These are phyloP conservation scores for Stephania yunnanensis DNA, from an alignment of 164 flowering plant species.

Conservation along the genomic window DNA sequence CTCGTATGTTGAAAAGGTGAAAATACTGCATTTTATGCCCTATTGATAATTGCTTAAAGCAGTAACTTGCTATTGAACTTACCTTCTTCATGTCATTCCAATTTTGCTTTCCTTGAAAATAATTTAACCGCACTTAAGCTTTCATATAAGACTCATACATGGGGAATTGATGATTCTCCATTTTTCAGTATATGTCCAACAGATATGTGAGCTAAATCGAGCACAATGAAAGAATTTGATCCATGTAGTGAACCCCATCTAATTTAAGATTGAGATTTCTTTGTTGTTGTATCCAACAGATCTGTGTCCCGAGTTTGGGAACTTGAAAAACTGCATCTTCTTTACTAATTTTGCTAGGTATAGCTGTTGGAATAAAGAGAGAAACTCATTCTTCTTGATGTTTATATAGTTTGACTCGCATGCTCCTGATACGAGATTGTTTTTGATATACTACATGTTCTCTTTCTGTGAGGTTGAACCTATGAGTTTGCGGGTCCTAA, in stretches of 20 bases:
- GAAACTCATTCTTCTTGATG: background rate
- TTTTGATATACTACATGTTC: background rate
- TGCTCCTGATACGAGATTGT: background rate
- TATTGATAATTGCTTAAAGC: background rate
- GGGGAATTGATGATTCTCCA: background rate
- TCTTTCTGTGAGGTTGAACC: background rate
- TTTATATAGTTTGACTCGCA: background rate
- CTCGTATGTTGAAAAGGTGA: slow-evolving; percentile 75
- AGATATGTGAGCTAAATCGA: background rate
- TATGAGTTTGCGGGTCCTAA: background rate
- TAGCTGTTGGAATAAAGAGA: too few species aligned
- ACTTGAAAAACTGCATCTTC: too few species aligned
- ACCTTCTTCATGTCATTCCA: background rate
- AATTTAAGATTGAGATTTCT: too few species aligned
- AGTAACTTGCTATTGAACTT: background rate
- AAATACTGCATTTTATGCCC: background rate
- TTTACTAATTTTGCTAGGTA: too few species aligned
- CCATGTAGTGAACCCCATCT: too few species aligned
- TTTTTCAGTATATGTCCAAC: background rate
- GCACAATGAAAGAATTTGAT: too few species aligned
- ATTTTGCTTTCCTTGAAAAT: background rate
- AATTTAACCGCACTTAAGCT: background rate
- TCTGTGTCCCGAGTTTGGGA: background rate
- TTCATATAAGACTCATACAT: background rate
- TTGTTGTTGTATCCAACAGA: background rate